Evolutionary conservation across 108 stramenopile species (phyloP), one percentile per base, ranked within the genome.

Genomic region (Skeletonema marinoi): DNA sequence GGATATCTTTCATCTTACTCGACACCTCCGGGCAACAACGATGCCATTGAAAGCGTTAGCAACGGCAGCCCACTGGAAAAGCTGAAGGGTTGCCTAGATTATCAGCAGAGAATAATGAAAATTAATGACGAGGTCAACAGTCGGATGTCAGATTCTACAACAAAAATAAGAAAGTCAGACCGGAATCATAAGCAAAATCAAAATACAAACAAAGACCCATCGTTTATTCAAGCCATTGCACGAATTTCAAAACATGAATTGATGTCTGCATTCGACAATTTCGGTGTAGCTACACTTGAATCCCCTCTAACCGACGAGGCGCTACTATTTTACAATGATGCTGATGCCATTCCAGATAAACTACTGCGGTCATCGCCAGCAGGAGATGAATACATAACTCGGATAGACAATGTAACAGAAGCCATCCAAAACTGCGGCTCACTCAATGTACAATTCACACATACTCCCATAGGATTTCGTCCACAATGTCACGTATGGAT

Each of bases 391-490:
- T n/a, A 19, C 5, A 21, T 66, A 16, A 13, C 65, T 25, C 36
- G 41, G 14, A 42, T 66, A 14, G 35, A 35, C 33, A 66, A 66
- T 25, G 14, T 66, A 30, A 66, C 65, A 5, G 39, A 35, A 16
- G 65, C 65, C 29, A 38, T 66, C 17, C 39, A 66, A 66, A 66
- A 66, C 9, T 66, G 65, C 11, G 65, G 35, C 41, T 29, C 38
- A 16, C 65, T 66, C 65, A 66, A 66, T 66, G 39, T 66, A 10
- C 65, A 66, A 66, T 66, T 44, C 39, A 30, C 65, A 19, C 65
- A 66, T 7, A 66, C 36, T 11, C 65, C 65, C 3, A 2, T 25
- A 17, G 65, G 65, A 41, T 29, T 41, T 42, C 41, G 6, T 30
- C 65, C 65, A n/a, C 36, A 41, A 41, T 66, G 65, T 66, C 65